Base-by-base conservation (phyloP, 78 protist genomes). In the Polysphondylium violaceum region DNA sequence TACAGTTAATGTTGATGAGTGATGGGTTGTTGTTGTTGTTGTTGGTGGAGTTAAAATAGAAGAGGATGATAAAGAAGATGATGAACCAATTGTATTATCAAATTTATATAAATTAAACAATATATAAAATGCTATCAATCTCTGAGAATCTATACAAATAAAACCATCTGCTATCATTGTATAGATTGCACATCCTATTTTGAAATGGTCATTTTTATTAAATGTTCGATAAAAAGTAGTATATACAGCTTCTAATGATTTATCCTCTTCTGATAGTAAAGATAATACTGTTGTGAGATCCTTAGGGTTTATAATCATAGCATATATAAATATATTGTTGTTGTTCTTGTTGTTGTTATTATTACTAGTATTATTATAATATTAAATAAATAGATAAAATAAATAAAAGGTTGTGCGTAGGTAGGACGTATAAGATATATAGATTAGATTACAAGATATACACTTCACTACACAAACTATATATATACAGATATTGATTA, bases 191-290 rank as follows among this genome's bases (percentile, higher is more conserved):
- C 91, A 83, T 1, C 79, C 91, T 33, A 59, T 47, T 56, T 83
- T 83, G 35, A 83, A 83, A 53, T 83, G 91, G 69, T 83, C 91
- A 50, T 40, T 69, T 43, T 69, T 83, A 33, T 60, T 69, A 58
- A 83, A 83, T 56, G 91, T 83, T 59, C 91, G n/a, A 69, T 83
- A 68, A 53, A 83, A 83, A 25, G 91, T 83, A 0, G 91, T 83
- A 29, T 77, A 73, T 19, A 83, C 76, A 27, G 91, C 55, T 31
- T 83, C 91, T 23, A 83, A 58, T 41, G 91, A 59, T 58, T 83
- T 83, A 31, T 83, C 91, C 38, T 73, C 76, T 33, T 83, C 91
- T 16, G 71, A 58, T 16, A 83, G 35, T 33, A 83, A 58, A 21
- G 79, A 59, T 31, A 83, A 58, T 8, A 83, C 63, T 43, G 91